Percentiles rank a stretch among this genome's conserved stretches.
Evolutionary conservation across 1,139 yeast species (phyloP).

Genomic region (Blastobotrys aristatus): DNA sequence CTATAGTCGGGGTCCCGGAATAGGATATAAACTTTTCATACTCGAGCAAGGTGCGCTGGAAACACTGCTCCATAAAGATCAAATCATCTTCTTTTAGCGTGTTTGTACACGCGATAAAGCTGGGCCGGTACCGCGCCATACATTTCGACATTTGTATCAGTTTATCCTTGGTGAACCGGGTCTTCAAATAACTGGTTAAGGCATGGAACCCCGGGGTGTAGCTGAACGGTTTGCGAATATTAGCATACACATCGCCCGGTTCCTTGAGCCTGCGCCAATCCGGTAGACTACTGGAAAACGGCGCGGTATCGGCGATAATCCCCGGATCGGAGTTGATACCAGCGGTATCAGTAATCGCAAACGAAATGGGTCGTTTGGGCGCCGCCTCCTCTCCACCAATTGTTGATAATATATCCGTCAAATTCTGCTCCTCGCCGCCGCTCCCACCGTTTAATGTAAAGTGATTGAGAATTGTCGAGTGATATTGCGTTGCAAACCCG

Average conservation of each 20-base stretch:
- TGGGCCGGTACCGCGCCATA: slow-evolving; percentile 86
- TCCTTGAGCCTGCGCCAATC: slow-evolving; percentile 38
- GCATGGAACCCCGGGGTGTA: slow-evolving; percentile 91
- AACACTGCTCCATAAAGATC: slow-evolving; percentile 93
- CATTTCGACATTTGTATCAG: slow-evolving; percentile 80
- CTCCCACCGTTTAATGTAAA: slow-evolving; percentile 16
- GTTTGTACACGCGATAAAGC: slow-evolving; percentile 88
- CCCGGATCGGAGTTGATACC: not conserved
- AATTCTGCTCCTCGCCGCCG: slow-evolving; percentile 17
- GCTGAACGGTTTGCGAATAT: slow-evolving; percentile 55
- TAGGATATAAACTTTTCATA: slow-evolving; percentile 79
- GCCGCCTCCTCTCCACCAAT: slow-evolving; percentile 20
- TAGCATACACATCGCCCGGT: slow-evolving; percentile 30
- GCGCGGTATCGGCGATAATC: slow-evolving; percentile 15
- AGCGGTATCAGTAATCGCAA: slow-evolving; percentile 22
- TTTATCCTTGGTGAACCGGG: slow-evolving; percentile 64
- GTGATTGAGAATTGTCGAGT: slow-evolving; percentile 16
- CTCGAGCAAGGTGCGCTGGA: slow-evolving; percentile 84
- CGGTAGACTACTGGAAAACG: slow-evolving; percentile 9
- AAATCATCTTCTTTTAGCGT: slow-evolving; percentile 84
- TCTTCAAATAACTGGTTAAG: slow-evolving; percentile 64
- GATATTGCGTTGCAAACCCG: slow-evolving; percentile 16
- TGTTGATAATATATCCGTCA: slow-evolving; percentile 24
- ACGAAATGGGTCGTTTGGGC: slow-evolving; percentile 26
- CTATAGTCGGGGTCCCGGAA: slow-evolving; percentile 90